A percentile compares a stretch with the other conserved stretches of the same genome.
Conservation (phyloP, 75 land plant species). For the Sequoiadendron giganteum region DNA sequence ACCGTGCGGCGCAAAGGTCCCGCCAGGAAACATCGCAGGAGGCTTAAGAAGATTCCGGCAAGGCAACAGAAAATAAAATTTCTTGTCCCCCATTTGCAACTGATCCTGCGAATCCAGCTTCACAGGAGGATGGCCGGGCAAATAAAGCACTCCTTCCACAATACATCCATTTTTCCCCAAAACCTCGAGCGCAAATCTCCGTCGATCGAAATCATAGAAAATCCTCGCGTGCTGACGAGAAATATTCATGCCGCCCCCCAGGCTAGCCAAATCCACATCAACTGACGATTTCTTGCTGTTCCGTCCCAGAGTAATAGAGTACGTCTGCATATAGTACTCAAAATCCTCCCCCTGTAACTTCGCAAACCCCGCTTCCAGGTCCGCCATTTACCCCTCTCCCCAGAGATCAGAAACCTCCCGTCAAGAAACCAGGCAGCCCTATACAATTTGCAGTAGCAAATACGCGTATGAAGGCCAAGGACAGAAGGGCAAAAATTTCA, state of each 20-base stretch:
- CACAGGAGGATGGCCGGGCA: slow-evolving; percentile 75
- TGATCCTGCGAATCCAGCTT: slow-evolving; percentile 96
- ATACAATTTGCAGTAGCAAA: neutral
- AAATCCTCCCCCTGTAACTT: slow-evolving; percentile 99
- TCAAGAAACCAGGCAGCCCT: neutral
- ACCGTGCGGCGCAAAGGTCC: slow-evolving; percentile 10
- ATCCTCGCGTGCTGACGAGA: slow-evolving; percentile 98
- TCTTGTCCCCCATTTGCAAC: slow-evolving; percentile 96
- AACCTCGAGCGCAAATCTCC: slow-evolving; percentile 89
- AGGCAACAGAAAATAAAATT: slow-evolving; percentile 91
- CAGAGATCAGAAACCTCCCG: neutral
- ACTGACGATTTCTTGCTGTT: slow-evolving; percentile 91
- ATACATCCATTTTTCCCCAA: slow-evolving; percentile 94
- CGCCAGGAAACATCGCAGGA: slow-evolving; percentile 10
- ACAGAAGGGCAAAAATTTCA: neutral
- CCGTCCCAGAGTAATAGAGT: slow-evolving; percentile 92
- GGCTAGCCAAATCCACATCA: slow-evolving; percentile 88
- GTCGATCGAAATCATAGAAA: slow-evolving; percentile 91
- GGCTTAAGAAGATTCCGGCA: slow-evolving; percentile 52
- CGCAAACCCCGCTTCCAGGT: slow-evolving; percentile 89
- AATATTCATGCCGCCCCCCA: slow-evolving; percentile 99
- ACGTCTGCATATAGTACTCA: slow-evolving; percentile 99
- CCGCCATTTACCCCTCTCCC: slow-evolving; percentile 14
- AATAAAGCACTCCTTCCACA: slow-evolving; percentile 84
- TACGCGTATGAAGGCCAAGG: neutral